phyloP scores from a whole-genome alignment of 1,139 yeast genomes.

The Zhuliangozyma blackwelliae region DNA sequence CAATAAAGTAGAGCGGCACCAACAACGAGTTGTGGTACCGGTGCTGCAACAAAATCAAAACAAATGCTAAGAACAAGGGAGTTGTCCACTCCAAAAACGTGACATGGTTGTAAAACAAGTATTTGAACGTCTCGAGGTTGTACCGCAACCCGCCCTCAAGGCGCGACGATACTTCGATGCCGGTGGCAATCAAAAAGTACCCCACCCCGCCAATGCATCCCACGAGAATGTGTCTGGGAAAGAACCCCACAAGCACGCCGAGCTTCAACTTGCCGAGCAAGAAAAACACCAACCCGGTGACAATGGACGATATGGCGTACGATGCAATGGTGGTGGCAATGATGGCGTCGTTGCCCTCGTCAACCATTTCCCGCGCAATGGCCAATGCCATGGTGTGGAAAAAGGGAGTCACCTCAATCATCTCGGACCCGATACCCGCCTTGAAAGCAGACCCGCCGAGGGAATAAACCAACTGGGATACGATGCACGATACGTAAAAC shows the following conservation, averaged over 20 bases:
- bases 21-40: constrained; percentile 67
- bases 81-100: constrained; percentile 64
- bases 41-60: constrained; percentile 61
- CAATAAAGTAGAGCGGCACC: constrained; percentile 76
- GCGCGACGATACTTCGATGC: constrained; percentile 83
- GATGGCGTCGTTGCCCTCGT: constrained; percentile 49
- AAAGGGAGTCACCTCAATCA: constrained; percentile 97
- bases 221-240: constrained; percentile 91
- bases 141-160: constrained; percentile 70
- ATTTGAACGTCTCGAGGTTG: constrained; percentile 49
- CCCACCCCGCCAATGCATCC: constrained; percentile 99
- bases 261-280: constrained; percentile 70
- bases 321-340: constrained; percentile 86
- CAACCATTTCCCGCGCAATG: constrained; percentile 56
- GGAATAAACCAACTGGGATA: constrained; percentile 84
- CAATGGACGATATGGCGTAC: constrained; percentile 74
- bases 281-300: constrained; percentile 82
- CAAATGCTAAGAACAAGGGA: constrained; percentile 61
- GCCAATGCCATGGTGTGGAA: constrained; percentile 91
- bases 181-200: constrained; percentile 83
- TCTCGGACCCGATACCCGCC: constrained; percentile 91
- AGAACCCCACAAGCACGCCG: constrained; percentile 88
- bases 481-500: constrained; percentile 87
- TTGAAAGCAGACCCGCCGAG: constrained; percentile 87
- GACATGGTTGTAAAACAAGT: constrained; percentile 35